Percentiles rank a stretch among this genome's conserved stretches.
Evolutionary conservation across 768 basidiomycete genomes (phyloP).

Genomic region (Rhizopogon roseolus): DNA sequence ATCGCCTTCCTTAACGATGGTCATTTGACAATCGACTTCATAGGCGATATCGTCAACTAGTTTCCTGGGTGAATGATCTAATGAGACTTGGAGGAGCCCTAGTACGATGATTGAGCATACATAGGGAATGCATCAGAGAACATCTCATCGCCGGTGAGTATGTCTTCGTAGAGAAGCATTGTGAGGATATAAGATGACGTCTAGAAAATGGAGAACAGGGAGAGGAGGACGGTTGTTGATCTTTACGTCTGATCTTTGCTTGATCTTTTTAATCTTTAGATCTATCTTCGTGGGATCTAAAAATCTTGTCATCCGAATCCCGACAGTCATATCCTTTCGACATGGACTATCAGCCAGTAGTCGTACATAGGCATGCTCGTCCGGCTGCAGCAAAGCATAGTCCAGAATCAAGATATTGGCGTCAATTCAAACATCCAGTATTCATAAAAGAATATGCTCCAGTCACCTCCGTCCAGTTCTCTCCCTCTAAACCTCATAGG

Average conservation of each 20-base stretch:
- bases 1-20: conserved; percentile 71
- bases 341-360: conserved; percentile 82
- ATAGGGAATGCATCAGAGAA: conserved; percentile 89
- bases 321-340: conserved; percentile 9
- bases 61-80: conserved; percentile 49
- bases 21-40: conserved; percentile 80
- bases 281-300: conserved; percentile 5
- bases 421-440: conserved; percentile 82
- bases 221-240: neutral
- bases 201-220: neutral
- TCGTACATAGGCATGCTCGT: conserved; percentile 55
- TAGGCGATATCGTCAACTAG: conserved; percentile 69
- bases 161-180: conserved; percentile 76
- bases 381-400: conserved; percentile 56
- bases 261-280: conserved; percentile 2
- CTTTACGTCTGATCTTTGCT: conserved; percentile 15
- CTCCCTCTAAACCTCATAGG: conserved; percentile 79
- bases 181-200: conserved; percentile 5
- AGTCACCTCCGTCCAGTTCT: conserved; percentile 92
- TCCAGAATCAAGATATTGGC: conserved; percentile 80
- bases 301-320: conserved; percentile 14
- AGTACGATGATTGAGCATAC: conserved; percentile 39
- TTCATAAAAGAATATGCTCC: conserved; percentile 98
- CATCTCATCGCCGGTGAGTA: conserved; percentile 84
- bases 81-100: neutral